phyloP scores from a whole-genome alignment of 2,329 filamentous ascomycete genomes.

The Zymoseptoria crescenta region DNA sequence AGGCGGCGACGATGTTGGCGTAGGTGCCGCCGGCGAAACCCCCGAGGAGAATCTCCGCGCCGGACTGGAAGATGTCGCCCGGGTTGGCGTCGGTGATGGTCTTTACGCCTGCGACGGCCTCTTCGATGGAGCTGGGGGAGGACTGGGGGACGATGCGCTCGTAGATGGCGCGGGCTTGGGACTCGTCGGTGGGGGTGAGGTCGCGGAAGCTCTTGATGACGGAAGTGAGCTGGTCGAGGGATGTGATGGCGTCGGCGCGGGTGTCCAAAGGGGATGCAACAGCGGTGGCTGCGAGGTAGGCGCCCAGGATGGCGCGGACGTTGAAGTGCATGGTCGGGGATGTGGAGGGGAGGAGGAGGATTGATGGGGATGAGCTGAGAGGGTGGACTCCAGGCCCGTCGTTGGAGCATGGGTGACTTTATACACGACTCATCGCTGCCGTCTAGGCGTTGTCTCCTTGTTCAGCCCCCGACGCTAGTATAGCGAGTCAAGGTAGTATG shows the following conservation, averaged over 20 bases:
- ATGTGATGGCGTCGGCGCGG: not conserved
- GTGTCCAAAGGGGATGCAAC: constrained; percentile 7
- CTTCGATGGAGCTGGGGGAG: constrained; percentile 14
- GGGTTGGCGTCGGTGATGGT: constrained; percentile 14
- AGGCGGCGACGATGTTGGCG: constrained; percentile 10
- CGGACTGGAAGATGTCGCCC: constrained; percentile 15
- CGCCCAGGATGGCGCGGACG: constrained; percentile 1
- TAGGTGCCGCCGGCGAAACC: constrained; percentile 17
- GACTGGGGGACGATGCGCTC: constrained; percentile 18
- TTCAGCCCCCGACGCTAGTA: not conserved
- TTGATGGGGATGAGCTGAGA: too few relatives aligned
- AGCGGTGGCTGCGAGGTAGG: constrained; percentile 7
- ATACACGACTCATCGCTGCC: not conserved
- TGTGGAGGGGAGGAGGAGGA: too few relatives aligned
- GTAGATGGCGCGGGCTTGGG: constrained; percentile 12
- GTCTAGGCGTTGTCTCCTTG: not conserved
- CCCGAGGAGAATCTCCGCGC: constrained; percentile 15
- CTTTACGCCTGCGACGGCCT: constrained; percentile 11
- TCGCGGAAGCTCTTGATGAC: not conserved
- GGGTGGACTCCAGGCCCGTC: too few relatives aligned
- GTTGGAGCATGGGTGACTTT: not conserved
- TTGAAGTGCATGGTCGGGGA: not conserved
- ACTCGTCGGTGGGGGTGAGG: not conserved
- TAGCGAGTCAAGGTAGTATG: not conserved
- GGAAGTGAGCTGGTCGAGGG: not conserved